These are phyloP conservation scores for Eucalyptus regnans DNA, from an alignment of 345 rosid genomes.

Conservation along the genomic window DNA sequence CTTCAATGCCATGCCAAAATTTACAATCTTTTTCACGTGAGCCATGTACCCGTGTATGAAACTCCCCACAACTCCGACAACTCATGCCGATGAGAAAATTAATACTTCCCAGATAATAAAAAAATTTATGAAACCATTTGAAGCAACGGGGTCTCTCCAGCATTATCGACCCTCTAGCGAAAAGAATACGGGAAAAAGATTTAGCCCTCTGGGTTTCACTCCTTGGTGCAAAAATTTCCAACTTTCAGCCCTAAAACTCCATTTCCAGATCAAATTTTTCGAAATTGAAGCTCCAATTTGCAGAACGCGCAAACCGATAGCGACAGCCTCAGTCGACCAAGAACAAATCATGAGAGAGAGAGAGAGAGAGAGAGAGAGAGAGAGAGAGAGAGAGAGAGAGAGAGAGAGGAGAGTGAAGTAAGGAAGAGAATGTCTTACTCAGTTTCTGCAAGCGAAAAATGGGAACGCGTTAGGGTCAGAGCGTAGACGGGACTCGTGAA, in stretches of 20 bases:
- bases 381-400: too few relatives aligned
- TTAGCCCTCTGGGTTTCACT: background rate
- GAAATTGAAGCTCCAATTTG: background rate
- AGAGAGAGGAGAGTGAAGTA: too few relatives aligned
- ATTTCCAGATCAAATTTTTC: background rate
- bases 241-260: background rate
- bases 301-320: background rate
- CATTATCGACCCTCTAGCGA: background rate
- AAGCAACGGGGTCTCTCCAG: background rate
- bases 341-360: too few relatives aligned
- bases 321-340: constrained; percentile 15
- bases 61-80: background rate
- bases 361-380: too few relatives aligned
- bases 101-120: background rate
- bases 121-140: background rate
- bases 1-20: background rate
- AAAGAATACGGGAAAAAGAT: background rate
- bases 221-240: background rate
- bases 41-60: background rate
- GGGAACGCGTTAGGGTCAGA: too few relatives aligned
- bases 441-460: too few relatives aligned
- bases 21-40: background rate
- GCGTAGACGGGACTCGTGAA: background rate
- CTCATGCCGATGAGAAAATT: background rate
- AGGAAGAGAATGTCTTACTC: too few relatives aligned